Base-by-base conservation (phyloP, 2,329 filamentous ascomycete species). In the Paecilomyces fulvus region DNA sequence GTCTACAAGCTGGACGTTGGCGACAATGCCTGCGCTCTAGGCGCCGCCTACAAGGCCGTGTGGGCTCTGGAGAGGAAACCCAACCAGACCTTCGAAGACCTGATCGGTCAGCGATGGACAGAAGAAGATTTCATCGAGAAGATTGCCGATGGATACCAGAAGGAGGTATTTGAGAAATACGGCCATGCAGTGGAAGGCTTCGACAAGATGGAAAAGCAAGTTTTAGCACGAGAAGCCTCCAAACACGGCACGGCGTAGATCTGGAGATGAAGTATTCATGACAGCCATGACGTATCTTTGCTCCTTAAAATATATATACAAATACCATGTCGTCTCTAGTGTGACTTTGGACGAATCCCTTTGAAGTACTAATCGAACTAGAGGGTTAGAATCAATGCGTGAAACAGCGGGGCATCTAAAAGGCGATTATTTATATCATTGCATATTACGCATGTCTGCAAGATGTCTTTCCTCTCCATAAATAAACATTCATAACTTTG, bases 1-100 rank as follows among this genome's bases (percentile, higher is more conserved):
- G 89, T 97, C 25, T 99, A 90, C 76, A 89, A 88, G 73, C 83
- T 99, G 12, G 92, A 97, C 68, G 90, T 97, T 4, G 92, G 94
- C 25, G 91, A 92, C 25, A 96, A 95, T 75, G 92, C 94, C 2
- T 99, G 94, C 74, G 94, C 92, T 10, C 76, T 97, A 12, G 94
- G 94, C 12, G 90, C 90, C 6, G 92, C 92, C 25, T 96, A 97
- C 75, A 97, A 97, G 76, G 92, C 94, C 12, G 86, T 95, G 0
- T 99, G 94, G 94, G 91, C 88, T 0, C 79, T 90, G 55, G 90
- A 94, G 77, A 78, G 89, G 51, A 72, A 73, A 23, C 70, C 64
- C 0, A 80, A 78, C 17, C 86, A 95, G 80, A 89, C 82, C 3
- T 97, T 97, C 75, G 94, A 97, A 69, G 87, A 92, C 59, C 79